phyloP scores from a whole-genome alignment of 1,284 basidiomycete species.

The Microbotryum scabiosae region DNA sequence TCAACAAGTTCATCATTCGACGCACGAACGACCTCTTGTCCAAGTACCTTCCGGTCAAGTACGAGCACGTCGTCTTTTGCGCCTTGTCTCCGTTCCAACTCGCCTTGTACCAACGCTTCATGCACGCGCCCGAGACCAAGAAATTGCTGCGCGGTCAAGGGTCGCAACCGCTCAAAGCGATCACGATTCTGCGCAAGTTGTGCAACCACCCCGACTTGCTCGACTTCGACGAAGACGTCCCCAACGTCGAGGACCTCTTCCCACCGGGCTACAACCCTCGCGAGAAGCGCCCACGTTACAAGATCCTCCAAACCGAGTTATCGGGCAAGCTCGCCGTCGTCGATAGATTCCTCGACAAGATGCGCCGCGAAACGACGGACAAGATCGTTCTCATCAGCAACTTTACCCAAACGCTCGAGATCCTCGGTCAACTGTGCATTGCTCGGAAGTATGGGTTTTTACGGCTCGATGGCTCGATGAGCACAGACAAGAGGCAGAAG shows the following conservation, averaged over 20 bases:
- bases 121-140: slow-evolving; percentile 88
- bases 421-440: slow-evolving; percentile 80
- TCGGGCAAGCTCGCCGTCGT: slow-evolving; percentile 89
- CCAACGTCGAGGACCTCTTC: slow-evolving; percentile 72
- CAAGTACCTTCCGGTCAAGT: slow-evolving; percentile 97
- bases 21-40: slow-evolving; percentile 94
- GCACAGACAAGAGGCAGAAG: slow-evolving; percentile 88
- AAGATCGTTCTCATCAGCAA: slow-evolving; percentile 99
- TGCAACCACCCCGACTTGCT: slow-evolving; percentile 96
- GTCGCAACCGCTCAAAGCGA: slow-evolving; percentile 94
- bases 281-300: slow-evolving; percentile 26
- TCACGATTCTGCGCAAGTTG: slow-evolving; percentile 91
- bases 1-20: slow-evolving; percentile 94
- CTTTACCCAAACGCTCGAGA: slow-evolving; percentile 92
- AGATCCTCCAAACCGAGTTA: slow-evolving; percentile 43
- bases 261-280: slow-evolving; percentile 68
- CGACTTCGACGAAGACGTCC: slow-evolving; percentile 75
- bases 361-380: slow-evolving; percentile 73
- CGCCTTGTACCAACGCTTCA: slow-evolving; percentile 83
- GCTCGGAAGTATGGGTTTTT: slow-evolving; percentile 87
- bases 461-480: slow-evolving; percentile 88
- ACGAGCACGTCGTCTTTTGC: slow-evolving; percentile 98
- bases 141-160: slow-evolving; percentile 79
- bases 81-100: slow-evolving; percentile 80
- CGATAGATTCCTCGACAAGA: slow-evolving; percentile 83